Conservation (phyloP, 139 green algal species). For the Desmodesmus armatus region DNA sequence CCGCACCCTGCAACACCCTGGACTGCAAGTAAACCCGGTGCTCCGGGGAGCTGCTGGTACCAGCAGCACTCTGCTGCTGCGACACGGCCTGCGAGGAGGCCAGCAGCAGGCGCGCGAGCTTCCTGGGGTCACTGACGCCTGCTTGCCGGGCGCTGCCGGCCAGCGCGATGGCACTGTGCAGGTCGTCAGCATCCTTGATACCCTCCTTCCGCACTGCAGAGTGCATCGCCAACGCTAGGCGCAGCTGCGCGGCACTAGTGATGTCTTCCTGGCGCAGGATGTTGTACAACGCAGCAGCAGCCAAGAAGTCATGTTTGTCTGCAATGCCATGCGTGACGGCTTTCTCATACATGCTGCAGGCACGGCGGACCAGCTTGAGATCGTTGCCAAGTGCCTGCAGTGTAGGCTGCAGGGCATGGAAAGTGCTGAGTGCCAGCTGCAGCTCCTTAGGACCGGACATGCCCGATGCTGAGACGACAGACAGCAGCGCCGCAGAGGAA, state of each 20-base stretch:
- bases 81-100: background rate
- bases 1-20: no score
- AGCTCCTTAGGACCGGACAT: slow-evolving; percentile 3
- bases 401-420: slow-evolving; percentile 3
- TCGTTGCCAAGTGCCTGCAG: slow-evolving; percentile 13
- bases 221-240: slow-evolving; percentile 23
- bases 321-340: slow-evolving; percentile 17
- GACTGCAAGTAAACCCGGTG: background rate
- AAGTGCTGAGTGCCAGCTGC: slow-evolving; percentile 16
- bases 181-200: slow-evolving; percentile 21
- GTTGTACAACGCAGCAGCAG: slow-evolving; percentile 34
- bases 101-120: slow-evolving; percentile 7
- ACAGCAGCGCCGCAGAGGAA: background rate
- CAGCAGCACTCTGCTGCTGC: background rate
- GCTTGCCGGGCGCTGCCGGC: background rate
- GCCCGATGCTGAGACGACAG: background rate
- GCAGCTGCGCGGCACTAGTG: slow-evolving; percentile 12
- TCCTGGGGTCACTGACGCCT: background rate
- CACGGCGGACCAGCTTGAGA: slow-evolving; percentile 5
- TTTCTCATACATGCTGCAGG: slow-evolving; percentile 36
- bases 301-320: slow-evolving; percentile 49
- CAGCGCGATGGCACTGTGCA: slow-evolving; percentile 35
- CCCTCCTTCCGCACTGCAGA: slow-evolving; percentile 30
- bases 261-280: slow-evolving; percentile 43
- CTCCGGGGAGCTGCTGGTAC: background rate